These are phyloP conservation scores for Sisymbrium irio DNA, from an alignment of 345 rosid genomes.

Conservation along the genomic window DNA sequence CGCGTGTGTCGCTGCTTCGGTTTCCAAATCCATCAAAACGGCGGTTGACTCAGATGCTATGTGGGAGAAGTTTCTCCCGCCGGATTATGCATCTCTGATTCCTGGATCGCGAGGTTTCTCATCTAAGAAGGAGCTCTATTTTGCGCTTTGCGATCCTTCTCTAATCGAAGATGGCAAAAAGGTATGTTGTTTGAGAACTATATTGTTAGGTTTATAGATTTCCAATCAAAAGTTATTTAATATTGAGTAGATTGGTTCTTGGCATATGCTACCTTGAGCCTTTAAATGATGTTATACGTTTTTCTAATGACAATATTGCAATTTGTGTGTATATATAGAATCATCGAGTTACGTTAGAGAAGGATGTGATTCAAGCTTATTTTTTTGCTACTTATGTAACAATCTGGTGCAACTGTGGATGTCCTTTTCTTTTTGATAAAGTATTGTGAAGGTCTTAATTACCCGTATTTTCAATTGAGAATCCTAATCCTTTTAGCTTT, in stretches of 20 bases:
- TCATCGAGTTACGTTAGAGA: too few species aligned
- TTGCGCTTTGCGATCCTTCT: constrained; percentile 38
- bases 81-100: constrained; percentile 19
- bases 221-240: too few species aligned
- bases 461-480: not conserved
- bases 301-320: too few species aligned
- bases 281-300: too few species aligned
- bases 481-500: not conserved
- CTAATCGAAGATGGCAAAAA: constrained; percentile 39
- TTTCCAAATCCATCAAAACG: constrained; percentile 36
- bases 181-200: constrained; percentile 12
- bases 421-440: too few species aligned
- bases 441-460: not conserved
- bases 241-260: too few species aligned
- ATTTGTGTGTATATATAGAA: too few species aligned
- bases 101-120: not conserved
- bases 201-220: too few species aligned
- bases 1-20: constrained; percentile 38
- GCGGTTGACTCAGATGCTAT: constrained; percentile 43
- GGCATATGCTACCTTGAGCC: too few species aligned
- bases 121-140: constrained; percentile 49
- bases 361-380: not conserved
- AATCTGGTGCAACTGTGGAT: too few species aligned
- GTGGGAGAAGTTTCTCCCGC: constrained; percentile 52
- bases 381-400: not conserved